Base-by-base conservation (phyloP, 2,329 filamentous ascomycete species). In the Domatiomyces catenatus region DNA sequence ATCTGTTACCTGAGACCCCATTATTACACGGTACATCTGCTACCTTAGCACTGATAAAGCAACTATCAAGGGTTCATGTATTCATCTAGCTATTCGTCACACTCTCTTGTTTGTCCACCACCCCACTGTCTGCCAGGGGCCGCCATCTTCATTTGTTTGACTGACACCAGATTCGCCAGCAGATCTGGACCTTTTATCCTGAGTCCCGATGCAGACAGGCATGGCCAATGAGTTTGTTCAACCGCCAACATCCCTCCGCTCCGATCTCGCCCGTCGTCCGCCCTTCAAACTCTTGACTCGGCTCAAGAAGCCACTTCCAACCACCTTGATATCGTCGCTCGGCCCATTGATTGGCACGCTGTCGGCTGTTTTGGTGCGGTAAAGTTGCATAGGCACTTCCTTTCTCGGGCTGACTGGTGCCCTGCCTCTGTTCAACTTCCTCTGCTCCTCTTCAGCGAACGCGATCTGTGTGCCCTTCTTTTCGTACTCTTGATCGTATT, bases 201-300 rank as follows among this genome's bases (percentile, higher is more conserved):
- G 28, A 32, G 28, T 32, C 7, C 28, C 28, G 28, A 2, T 32
- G 10, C 32, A 15, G 32, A 10, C 8, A 39, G 12, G 10, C 22
- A 39, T 15, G 32, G 32, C 32, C 10, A n/a, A n/a, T n/a, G n/a
- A n/a, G n/a, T n/a, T n/a, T n/a, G n/a, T 8, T 47, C 45, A 47
- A 17, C 45, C 45, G n/a, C 45, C 28, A 18, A 28, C 28, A 26
- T 47, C 45, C 26, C 20, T 24, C 4, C 45, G 10, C 26, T 47
- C 45, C 2, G 45, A 17, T 47, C 45, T 10, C 12, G 45, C 8
- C 45, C 78, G 73, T 56, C 81, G 75, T 28, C 79, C 79, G 48
- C 83, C 82, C 71, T 86, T 89, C 67, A 92, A 69, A 66, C 83
- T 87, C 75, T 86, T 88, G 70, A 92, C 86, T 50, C 86, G 78